Evolutionary conservation across 2,329 filamentous ascomycete species (phyloP).

Genomic region (Fusarium liriodendri): DNA sequence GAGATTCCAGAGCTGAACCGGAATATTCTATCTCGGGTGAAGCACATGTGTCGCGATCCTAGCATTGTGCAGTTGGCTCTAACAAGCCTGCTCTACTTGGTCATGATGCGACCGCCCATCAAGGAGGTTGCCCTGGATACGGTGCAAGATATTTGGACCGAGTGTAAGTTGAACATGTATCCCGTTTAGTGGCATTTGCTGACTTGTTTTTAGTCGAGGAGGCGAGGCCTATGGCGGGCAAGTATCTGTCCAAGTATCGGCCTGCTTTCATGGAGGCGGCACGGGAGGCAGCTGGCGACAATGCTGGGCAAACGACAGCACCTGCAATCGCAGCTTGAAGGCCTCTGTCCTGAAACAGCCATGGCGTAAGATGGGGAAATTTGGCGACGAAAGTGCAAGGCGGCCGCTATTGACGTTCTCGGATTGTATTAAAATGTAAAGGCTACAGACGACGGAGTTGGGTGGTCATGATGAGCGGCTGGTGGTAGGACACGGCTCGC

Average conservation of each 20-base stretch:
- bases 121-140: constrained; percentile 72
- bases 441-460: constrained; percentile 8
- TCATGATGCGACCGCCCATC: constrained; percentile 75
- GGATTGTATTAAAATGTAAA: constrained; percentile 19
- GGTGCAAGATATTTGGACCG: constrained; percentile 74
- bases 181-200: constrained; percentile 15
- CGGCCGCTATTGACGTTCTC: not conserved
- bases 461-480: constrained; percentile 9
- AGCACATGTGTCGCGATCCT: constrained; percentile 73
- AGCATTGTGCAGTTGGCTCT: constrained; percentile 72
- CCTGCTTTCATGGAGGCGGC: constrained; percentile 60
- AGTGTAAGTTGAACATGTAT: constrained; percentile 61
- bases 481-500: constrained; percentile 1
- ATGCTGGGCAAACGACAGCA: constrained; percentile 33
- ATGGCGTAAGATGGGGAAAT: not conserved
- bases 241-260: constrained; percentile 71
- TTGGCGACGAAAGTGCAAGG: not conserved
- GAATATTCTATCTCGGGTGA: constrained; percentile 79
- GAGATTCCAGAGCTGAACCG: constrained; percentile 86
- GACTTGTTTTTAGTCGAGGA: constrained; percentile 64
- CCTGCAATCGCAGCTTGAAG: constrained; percentile 48
- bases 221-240: constrained; percentile 69
- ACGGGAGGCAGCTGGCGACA: constrained; percentile 38
- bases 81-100: constrained; percentile 73
- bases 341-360: not conserved